Conservation (phyloP, 768 basidiomycete genomes). For the Piloderma croceum region DNA sequence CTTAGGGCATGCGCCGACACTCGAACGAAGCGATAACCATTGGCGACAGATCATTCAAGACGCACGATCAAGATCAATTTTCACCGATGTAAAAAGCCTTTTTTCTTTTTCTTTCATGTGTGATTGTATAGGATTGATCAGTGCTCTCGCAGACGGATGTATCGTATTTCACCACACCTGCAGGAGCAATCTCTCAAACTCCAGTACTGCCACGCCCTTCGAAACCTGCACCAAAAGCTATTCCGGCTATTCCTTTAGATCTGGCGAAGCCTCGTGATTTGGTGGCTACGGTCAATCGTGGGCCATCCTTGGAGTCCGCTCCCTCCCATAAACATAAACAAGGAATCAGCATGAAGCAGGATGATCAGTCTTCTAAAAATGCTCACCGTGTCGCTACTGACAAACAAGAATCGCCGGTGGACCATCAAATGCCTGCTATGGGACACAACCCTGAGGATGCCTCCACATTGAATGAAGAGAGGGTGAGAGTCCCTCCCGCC, state of each 20-base stretch:
- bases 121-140: too few relatives aligned
- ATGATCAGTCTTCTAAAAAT: constrained; percentile 25
- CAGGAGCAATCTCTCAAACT: too few relatives aligned
- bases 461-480: constrained; percentile 9
- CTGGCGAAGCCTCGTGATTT: constrained; percentile 36
- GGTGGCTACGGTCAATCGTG: constrained; percentile 11
- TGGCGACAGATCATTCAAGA: constrained; percentile 79
- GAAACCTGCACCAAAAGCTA: too few relatives aligned
- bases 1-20: constrained; percentile 83
- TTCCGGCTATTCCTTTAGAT: constrained; percentile 29
- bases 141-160: constrained; percentile 26
- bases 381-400: too few relatives aligned
- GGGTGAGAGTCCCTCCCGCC: constrained; percentile 19
- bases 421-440: too few relatives aligned
- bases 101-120: too few relatives aligned
- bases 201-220: too few relatives aligned
- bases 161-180: constrained; percentile 34
- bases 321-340: constrained; percentile 14
- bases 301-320: constrained; percentile 11
- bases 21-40: constrained; percentile 75
- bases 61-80: constrained; percentile 56
- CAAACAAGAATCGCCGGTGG: too few relatives aligned
- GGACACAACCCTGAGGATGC: constrained; percentile 6
- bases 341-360: constrained; percentile 24
- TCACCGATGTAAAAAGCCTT: constrained; percentile 53